Conservation (phyloP, 2,329 filamentous ascomycete genomes). For the Plectosphaerella cucumerina region DNA sequence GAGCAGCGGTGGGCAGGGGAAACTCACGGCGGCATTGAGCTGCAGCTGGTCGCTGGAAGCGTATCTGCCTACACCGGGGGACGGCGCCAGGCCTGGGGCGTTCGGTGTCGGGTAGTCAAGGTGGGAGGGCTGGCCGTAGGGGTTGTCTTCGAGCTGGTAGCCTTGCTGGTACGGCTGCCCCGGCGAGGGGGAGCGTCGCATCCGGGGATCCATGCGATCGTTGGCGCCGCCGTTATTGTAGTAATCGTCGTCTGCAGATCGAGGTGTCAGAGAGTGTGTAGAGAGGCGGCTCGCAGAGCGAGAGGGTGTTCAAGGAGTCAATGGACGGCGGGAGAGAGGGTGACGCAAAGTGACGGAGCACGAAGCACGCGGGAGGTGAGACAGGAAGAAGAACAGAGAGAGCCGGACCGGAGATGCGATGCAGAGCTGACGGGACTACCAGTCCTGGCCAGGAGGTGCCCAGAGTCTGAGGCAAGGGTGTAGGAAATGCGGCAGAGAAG, state of each 20-base stretch:
- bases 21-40: constrained; percentile 77
- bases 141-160: constrained; percentile 79
- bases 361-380: constrained; percentile 4
- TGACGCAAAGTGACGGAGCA: constrained; percentile 5
- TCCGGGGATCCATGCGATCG: constrained; percentile 51
- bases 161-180: constrained; percentile 67
- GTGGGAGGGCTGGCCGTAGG: constrained; percentile 54
- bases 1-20: neutral
- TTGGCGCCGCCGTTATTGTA: constrained; percentile 33
- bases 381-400: constrained; percentile 1
- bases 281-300: constrained; percentile 12
- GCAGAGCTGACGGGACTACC: neutral
- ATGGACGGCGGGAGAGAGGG: constrained; percentile 2
- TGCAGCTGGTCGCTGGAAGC: constrained; percentile 73
- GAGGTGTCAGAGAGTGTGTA: constrained; percentile 13
- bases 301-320: neutral
- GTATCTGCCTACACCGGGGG: constrained; percentile 26
- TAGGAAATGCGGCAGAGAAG: neutral
- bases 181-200: constrained; percentile 69
- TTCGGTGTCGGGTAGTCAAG: constrained; percentile 57
- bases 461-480: too few species aligned
- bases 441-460: too few species aligned
- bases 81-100: constrained; percentile 43
- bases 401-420: constrained; percentile 3
- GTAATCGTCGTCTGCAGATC: constrained; percentile 51